Evolutionary conservation across 768 basidiomycete genomes (phyloP).

Genomic region (Chalciporus pseudorubinellus): DNA sequence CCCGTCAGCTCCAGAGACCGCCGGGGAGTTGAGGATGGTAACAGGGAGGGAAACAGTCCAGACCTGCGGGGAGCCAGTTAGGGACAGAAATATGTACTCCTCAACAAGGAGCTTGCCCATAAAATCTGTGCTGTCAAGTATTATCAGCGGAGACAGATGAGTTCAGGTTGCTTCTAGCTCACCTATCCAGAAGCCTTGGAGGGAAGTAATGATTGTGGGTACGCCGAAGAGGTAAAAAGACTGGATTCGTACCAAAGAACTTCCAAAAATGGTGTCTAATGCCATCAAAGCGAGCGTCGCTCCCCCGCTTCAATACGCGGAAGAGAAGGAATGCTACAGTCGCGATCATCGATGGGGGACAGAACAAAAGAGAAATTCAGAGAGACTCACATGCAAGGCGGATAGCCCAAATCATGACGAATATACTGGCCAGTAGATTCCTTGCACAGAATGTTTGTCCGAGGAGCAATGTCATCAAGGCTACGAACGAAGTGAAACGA

Average conservation of each 20-base stretch:
- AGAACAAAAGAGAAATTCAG: background rate
- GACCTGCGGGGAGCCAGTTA: conserved; percentile 33
- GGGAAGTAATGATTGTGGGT: no score
- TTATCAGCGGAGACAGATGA: no score
- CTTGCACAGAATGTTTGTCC: conserved; percentile 61
- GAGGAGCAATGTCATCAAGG: background rate
- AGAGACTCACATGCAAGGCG: conserved; percentile 40
- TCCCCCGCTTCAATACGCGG: conserved; percentile 67
- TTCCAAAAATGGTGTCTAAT: conserved; percentile 65
- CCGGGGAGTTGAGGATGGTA: conserved; percentile 66
- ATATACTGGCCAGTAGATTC: conserved; percentile 52
- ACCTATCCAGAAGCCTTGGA: conserved; percentile 1
- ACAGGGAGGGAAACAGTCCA: conserved; percentile 65
- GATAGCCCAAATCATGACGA: conserved; percentile 69
- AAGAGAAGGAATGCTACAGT: conserved; percentile 59
- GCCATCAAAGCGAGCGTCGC: conserved; percentile 65
- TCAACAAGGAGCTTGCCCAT: conserved; percentile 42
- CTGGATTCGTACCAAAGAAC: conserved; percentile 45
- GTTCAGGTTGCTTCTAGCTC: background rate
- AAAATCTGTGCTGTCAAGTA: conserved; percentile 47
- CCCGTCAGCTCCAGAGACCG: conserved; percentile 43
- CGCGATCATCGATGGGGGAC: no score
- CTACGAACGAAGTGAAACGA: conserved; percentile 50
- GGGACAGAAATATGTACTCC: background rate
- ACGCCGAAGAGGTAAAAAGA: background rate